A percentile compares a stretch with the other conserved stretches of the same genome.
phyloP scores from a whole-genome alignment of 495 filamentous ascomycete species.

The Chaetomium fimeti region DNA sequence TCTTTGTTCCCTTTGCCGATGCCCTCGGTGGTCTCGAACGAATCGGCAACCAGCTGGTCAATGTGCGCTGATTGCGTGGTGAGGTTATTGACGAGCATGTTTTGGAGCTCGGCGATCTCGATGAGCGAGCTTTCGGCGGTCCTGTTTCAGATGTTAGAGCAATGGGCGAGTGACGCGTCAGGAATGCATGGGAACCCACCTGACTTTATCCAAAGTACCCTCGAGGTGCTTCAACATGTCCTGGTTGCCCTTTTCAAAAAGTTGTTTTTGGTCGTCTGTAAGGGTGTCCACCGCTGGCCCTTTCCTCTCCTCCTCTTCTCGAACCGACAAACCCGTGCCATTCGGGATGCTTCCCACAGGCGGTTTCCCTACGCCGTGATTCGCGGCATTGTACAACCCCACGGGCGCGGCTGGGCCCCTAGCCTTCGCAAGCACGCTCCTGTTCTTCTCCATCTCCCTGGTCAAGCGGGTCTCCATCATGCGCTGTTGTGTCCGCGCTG shows the following conservation, averaged over 20 bases:
- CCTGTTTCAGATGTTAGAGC: slow-evolving; percentile 45
- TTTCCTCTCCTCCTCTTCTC: slow-evolving; percentile 37
- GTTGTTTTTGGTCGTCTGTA: slow-evolving; percentile 78
- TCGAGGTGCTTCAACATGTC: slow-evolving; percentile 90
- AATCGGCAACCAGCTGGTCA: slow-evolving; percentile 83
- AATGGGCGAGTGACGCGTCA: neutral
- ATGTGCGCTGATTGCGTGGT: slow-evolving; percentile 82
- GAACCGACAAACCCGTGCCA: slow-evolving; percentile 37
- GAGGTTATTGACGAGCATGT: slow-evolving; percentile 80
- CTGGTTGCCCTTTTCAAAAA: slow-evolving; percentile 93
- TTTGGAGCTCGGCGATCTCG: slow-evolving; percentile 91
- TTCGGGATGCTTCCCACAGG: neutral
- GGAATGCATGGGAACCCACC: slow-evolving; percentile 46
- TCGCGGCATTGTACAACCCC: slow-evolving; percentile 18
- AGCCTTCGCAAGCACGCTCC: slow-evolving; percentile 76
- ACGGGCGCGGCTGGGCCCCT: slow-evolving; percentile 29
- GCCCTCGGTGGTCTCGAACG: slow-evolving; percentile 75
- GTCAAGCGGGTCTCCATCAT: slow-evolving; percentile 90
- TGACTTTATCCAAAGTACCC: slow-evolving; percentile 86
- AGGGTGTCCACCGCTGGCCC: slow-evolving; percentile 57
- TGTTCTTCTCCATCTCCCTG: slow-evolving; percentile 83
- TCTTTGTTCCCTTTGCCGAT: slow-evolving; percentile 87
- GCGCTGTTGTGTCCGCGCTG: slow-evolving; percentile 68
- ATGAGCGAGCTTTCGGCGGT: slow-evolving; percentile 86
- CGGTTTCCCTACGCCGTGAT: slow-evolving; percentile 18